These are phyloP conservation scores for Ilex asprella DNA, from an alignment of 257 asterid species.

Conservation along the genomic window DNA sequence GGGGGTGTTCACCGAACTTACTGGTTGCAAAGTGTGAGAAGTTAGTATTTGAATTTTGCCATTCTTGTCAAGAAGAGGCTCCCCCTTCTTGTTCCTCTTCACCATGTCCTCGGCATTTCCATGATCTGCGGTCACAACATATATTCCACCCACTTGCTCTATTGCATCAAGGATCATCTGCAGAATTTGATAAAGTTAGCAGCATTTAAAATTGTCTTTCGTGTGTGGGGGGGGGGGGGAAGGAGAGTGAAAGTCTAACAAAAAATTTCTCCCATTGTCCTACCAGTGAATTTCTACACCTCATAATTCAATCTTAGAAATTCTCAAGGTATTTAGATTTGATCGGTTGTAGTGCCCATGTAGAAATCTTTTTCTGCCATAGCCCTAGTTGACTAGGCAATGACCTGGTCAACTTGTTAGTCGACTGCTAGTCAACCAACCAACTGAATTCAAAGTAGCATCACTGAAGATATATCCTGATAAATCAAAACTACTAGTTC, in stretches of 20 bases:
- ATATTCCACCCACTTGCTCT: slow-evolving; percentile 91
- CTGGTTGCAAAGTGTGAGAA: slow-evolving; percentile 89
- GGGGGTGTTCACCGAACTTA: slow-evolving; percentile 27
- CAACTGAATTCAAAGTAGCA: too few species aligned
- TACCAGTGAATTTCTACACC: neutral
- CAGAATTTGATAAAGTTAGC: slow-evolving; percentile 5
- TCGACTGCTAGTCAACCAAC: too few species aligned
- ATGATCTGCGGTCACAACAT: slow-evolving; percentile 94
- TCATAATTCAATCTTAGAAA: neutral
- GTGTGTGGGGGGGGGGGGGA: neutral
- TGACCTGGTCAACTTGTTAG: too few species aligned
- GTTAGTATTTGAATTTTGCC: slow-evolving; percentile 83
- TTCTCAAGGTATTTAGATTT: neutral
- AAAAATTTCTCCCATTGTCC: neutral
- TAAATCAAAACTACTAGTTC: too few species aligned
- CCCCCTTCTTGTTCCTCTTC: slow-evolving; percentile 94
- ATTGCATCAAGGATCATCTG: slow-evolving; percentile 88
- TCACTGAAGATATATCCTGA: too few species aligned
- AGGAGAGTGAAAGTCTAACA: neutral
- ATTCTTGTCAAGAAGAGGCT: slow-evolving; percentile 80
- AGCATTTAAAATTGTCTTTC: neutral
- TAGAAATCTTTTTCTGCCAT: neutral
- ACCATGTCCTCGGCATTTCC: slow-evolving; percentile 99
- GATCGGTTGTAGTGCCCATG: neutral
- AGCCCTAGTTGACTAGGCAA: too few species aligned